Percentiles rank a stretch among this genome's conserved stretches.
Evolutionary conservation across 2,329 filamentous ascomycete genomes (phyloP).

Genomic region (Byssoonygena ceratinophila): DNA sequence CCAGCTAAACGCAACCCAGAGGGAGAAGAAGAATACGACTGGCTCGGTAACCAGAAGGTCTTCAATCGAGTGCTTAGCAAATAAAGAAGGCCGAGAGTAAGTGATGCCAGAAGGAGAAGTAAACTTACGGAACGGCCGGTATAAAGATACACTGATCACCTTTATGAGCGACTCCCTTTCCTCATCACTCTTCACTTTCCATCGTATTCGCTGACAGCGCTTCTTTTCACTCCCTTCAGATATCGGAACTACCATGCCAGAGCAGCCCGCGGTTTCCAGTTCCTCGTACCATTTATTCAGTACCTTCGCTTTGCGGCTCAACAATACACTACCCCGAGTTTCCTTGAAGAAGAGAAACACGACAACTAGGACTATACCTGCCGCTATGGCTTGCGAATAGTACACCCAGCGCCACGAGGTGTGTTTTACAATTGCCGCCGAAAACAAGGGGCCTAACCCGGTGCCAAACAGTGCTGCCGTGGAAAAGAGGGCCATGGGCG

Average conservation of each 20-base stretch:
- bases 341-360: conserved; percentile 66
- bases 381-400: conserved; percentile 68
- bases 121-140: conserved; percentile 58
- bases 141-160: conserved; percentile 64
- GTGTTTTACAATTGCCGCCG: conserved; percentile 56
- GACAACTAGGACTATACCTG: conserved; percentile 51
- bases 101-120: background rate
- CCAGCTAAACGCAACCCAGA: conserved; percentile 88
- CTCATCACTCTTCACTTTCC: conserved; percentile 70
- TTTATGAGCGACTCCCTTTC: conserved; percentile 55
- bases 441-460: conserved; percentile 63
- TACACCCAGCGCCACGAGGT: conserved; percentile 77
- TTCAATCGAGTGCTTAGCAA: conserved; percentile 16
- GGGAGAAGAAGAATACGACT: conserved; percentile 61
- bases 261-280: conserved; percentile 55
- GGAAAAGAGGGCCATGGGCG: conserved; percentile 83
- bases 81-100: background rate
- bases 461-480: conserved; percentile 68
- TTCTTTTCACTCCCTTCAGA: conserved; percentile 24
- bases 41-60: conserved; percentile 52
- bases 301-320: conserved; percentile 61
- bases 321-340: conserved; percentile 67
- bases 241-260: conserved; percentile 42
- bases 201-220: conserved; percentile 52
- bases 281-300: conserved; percentile 72